Evolutionary conservation across 768 basidiomycete genomes (phyloP).

Genomic region (Tephrocybe sp.): DNA sequence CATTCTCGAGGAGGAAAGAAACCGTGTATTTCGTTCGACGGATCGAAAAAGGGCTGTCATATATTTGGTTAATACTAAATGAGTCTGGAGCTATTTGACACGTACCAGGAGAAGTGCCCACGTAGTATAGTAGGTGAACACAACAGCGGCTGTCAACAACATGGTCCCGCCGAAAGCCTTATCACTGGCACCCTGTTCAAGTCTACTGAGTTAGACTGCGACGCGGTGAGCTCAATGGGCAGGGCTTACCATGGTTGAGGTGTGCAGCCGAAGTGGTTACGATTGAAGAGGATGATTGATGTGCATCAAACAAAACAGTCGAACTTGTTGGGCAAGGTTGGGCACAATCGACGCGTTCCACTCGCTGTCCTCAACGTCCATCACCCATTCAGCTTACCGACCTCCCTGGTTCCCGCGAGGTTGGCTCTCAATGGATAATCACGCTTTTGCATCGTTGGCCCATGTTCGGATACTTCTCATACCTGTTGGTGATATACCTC

Average conservation of each 20-base stretch:
- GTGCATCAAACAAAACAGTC: not conserved
- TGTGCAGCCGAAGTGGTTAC: constrained; percentile 2
- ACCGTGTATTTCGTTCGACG: constrained; percentile 65
- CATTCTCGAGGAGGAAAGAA: constrained; percentile 90
- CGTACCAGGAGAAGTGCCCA: constrained; percentile 89
- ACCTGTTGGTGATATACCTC: constrained; percentile 77
- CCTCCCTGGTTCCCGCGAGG: constrained; percentile 8
- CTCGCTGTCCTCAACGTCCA: constrained; percentile 3
- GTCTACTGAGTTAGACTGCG: constrained; percentile 3
- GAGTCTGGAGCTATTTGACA: constrained; percentile 6
- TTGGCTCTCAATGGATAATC: constrained; percentile 55
- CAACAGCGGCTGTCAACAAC: constrained; percentile 71
- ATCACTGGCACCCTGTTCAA: constrained; percentile 75
- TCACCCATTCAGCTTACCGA: not conserved
- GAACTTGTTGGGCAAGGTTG: too few species aligned
- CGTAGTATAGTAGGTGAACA: constrained; percentile 87
- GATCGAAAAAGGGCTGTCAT: constrained; percentile 76
- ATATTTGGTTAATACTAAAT: constrained; percentile 4
- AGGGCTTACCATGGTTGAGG: constrained; percentile 16
- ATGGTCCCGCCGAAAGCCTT: constrained; percentile 76
- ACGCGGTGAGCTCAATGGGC: constrained; percentile 3
- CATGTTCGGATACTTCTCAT: constrained; percentile 83
- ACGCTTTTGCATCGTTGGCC: constrained; percentile 79
- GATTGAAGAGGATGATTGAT: constrained; percentile 9
- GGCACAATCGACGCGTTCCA: too few species aligned